Percentiles rank a stretch among this genome's conserved stretches.
Conservation (phyloP, 495 filamentous ascomycete species). For the Daldinia loculata region DNA sequence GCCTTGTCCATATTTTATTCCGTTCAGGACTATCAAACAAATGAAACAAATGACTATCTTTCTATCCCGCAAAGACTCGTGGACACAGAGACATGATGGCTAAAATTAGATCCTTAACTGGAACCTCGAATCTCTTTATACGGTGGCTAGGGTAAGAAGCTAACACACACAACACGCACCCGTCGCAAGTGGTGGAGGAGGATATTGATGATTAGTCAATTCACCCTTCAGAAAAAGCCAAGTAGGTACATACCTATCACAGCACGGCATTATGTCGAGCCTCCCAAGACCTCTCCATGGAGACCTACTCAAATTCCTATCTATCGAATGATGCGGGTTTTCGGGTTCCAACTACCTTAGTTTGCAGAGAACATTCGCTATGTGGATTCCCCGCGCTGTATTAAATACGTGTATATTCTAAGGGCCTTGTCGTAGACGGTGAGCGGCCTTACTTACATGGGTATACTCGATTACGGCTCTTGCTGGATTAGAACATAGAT, state of each 20-base stretch:
- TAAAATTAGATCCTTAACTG: background rate
- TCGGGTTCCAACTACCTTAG: conserved; percentile 2
- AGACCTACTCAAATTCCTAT: background rate
- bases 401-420: conserved; percentile 5
- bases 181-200: conserved; percentile 6
- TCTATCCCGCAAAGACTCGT: background rate
- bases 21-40: background rate
- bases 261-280: conserved; percentile 7
- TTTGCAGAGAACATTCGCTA: conserved; percentile 5
- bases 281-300: background rate
- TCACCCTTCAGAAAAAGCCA: conserved; percentile 1
- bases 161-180: conserved; percentile 1
- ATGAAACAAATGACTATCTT: conserved; percentile 3
- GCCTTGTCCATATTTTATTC: conserved; percentile 13
- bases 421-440: conserved; percentile 1
- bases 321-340: conserved; percentile 1
- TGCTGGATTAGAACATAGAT: background rate
- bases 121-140: conserved; percentile 6
- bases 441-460: conserved; percentile 3
- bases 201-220: conserved; percentile 31
- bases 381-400: background rate
- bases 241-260: conserved; percentile 13
- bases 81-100: conserved; percentile 9
- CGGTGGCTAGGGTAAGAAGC: conserved; percentile 13
- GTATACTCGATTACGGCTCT: background rate